Base-by-base conservation (phyloP, 805 yeast species). In the Yarrowia sp. region DNA sequence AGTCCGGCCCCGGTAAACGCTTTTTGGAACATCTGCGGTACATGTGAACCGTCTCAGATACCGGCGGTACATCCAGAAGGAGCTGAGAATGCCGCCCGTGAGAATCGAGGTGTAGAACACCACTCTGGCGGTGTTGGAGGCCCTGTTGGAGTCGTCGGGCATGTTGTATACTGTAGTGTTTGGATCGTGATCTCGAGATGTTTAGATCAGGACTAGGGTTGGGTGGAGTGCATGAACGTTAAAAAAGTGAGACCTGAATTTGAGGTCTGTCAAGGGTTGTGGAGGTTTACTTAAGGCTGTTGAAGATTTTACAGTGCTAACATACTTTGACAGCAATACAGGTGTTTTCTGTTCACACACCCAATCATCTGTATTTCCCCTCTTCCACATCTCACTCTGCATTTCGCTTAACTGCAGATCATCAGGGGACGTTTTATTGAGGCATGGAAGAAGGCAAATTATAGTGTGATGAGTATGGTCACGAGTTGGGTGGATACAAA, bases 11-110 rank as follows among this genome's bases (percentile, higher is more conserved):
- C 82, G 79, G 69, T 86, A 82, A 47, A 78, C 77, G 2, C 72
- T 64, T 17, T 74, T 72, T 1, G 91, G 91, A n/a, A 89, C 81
- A 24, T 82, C 82, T 13, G 75, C 69, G 0, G 85, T 83, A 17
- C 79, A 80, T 13, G 84, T 81, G 40, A 86, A 80, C 66, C 90
- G 83, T 56, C 79, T 77, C n/a, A 88, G 72, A 69, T 77, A 81
- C 49, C 80, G 71, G 20, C 79, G 76, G 75, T 84, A 89, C 2
- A 85, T 72, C 49, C 77, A 74, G 68, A 79, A 80, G 0, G 83
- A 77, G 8, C 84, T 80, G 2, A 86, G 65, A 1, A 83, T 50
- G 12, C 66, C 72, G 2, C 82, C 73, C 2, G 82, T 68, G 52
- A 73, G 68, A 47, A 75, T 47, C 1, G 66, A 46, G 7, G 66